Base-by-base conservation (phyloP, 441 rosid genomes). In the Hura crepitans region DNA sequence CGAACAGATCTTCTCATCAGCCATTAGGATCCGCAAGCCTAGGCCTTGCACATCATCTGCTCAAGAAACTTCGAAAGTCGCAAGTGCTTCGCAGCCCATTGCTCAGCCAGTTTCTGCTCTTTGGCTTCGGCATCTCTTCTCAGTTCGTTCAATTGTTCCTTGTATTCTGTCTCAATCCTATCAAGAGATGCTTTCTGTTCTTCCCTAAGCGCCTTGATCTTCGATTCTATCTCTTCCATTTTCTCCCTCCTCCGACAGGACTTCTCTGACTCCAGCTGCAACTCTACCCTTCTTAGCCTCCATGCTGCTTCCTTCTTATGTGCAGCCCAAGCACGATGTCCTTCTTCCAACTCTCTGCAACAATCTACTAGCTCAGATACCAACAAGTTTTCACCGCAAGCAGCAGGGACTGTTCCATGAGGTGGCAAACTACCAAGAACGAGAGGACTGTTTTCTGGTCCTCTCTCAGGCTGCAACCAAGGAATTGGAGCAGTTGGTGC, bases 211-310 rank as follows among this genome's bases (percentile, higher is more conserved):
- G 97, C 87, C 60, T 85, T 89, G 73, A 92, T 80, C 83, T 89
- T 92, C 0, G 83, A 81, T 71, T 90, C 97, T 45, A 92, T 86
- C 81, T 92, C 99, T 56, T 95, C 97, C 82, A 81, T 86, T 82
- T 89, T 92, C 87, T 92, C 97, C 80, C 87, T 87, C 78, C 84
- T 85, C 62, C 89, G 76, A 78, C 83, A 74, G 0, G 88, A 80
- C 81, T 90, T 95, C 87, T 95, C 97, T 0, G 99, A 90, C 73
- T 92, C 99, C 70, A 95, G 79, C 81, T 95, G 99, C 74, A 95
- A 73, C 81, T 92, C 99, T n/a, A 95, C 86, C 65, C 99, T 85
- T 71, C 89, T 85, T 75, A 95, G 81, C 80, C 97, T 89, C 99
- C 97, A 95, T 14, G 93, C 83, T 9, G 99, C 94, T 70, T 95